Evolutionary conservation across 495 filamentous ascomycete genomes (phyloP).

Genomic region (Xylaria longipes): DNA sequence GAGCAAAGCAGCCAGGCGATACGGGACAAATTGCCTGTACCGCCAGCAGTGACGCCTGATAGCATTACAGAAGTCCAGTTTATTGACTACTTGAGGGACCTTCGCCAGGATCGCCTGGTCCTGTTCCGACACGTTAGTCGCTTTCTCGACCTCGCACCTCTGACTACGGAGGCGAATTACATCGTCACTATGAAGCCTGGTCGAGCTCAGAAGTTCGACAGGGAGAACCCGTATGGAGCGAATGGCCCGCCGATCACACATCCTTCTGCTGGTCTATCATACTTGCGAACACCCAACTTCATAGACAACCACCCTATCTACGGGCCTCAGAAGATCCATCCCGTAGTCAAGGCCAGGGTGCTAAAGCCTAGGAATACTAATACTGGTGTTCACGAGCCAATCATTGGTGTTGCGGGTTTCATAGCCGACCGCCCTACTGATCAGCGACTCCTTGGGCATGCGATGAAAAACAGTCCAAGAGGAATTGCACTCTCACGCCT

Average conservation of each 20-base stretch:
- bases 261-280: slow-evolving; percentile 88
- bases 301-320: slow-evolving; percentile 81
- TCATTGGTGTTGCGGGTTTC: slow-evolving; percentile 59
- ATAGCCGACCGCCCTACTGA: slow-evolving; percentile 34
- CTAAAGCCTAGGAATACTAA: slow-evolving; percentile 49
- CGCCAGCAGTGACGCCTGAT: slow-evolving; percentile 35
- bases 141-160: slow-evolving; percentile 63
- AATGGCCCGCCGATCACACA: slow-evolving; percentile 81
- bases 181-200: slow-evolving; percentile 30
- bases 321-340: slow-evolving; percentile 71
- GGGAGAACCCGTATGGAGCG: slow-evolving; percentile 58
- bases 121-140: slow-evolving; percentile 56
- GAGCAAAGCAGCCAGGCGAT: slow-evolving; percentile 49
- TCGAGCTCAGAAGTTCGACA: slow-evolving; percentile 26
- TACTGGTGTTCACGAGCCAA: slow-evolving; percentile 33
- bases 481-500: slow-evolving; percentile 35
- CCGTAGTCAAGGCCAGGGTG: slow-evolving; percentile 73
- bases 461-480: not conserved
- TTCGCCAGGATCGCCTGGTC: slow-evolving; percentile 58
- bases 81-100: slow-evolving; percentile 61
- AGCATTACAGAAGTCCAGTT: slow-evolving; percentile 68
- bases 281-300: slow-evolving; percentile 73
- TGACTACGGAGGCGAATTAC: slow-evolving; percentile 9
- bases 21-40: slow-evolving; percentile 29
- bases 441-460: not conserved